These are phyloP conservation scores for Aristolochia californica DNA, from an alignment of 164 flowering plant species.

Conservation along the genomic window DNA sequence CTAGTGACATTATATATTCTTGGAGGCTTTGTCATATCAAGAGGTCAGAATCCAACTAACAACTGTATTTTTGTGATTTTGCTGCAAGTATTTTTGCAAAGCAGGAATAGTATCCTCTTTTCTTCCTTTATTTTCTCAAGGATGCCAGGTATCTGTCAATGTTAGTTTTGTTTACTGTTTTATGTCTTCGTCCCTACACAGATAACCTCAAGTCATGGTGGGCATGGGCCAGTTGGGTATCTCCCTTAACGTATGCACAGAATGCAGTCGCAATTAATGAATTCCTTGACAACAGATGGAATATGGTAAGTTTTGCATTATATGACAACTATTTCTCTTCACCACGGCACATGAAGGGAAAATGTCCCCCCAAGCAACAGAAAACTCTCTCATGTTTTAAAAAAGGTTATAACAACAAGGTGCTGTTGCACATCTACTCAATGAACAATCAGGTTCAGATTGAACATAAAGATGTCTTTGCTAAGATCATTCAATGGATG, in stretches of 20 bases:
- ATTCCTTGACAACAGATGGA: constrained; percentile 19
- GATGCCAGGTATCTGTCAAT: neutral
- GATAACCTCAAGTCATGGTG: constrained; percentile 21
- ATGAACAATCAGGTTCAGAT: no score
- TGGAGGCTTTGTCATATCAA: constrained; percentile 56
- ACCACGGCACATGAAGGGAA: no score
- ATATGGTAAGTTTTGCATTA: constrained; percentile 5
- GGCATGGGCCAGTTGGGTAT: constrained; percentile 25
- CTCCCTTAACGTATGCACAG: constrained; percentile 26
- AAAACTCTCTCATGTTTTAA: no score
- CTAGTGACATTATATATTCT: constrained; percentile 30
- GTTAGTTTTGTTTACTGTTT: no score
- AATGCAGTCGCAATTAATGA: constrained; percentile 22
- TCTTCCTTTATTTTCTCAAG: neutral
- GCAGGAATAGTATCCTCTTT: no score
- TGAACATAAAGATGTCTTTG: no score
- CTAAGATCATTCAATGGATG: no score
- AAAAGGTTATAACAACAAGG: no score
- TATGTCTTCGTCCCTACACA: constrained; percentile 1
- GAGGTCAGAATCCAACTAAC: constrained; percentile 27
- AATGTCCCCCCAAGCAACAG: no score
- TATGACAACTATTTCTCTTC: no score
- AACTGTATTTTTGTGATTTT: no score
- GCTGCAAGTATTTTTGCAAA: neutral
- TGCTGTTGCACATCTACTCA: no score